Percentiles rank a stretch among this genome's conserved stretches.
These are phyloP conservation scores for Penicillium psychrosexuale DNA, from an alignment of 2,329 filamentous ascomycete species.

Conservation along the genomic window DNA sequence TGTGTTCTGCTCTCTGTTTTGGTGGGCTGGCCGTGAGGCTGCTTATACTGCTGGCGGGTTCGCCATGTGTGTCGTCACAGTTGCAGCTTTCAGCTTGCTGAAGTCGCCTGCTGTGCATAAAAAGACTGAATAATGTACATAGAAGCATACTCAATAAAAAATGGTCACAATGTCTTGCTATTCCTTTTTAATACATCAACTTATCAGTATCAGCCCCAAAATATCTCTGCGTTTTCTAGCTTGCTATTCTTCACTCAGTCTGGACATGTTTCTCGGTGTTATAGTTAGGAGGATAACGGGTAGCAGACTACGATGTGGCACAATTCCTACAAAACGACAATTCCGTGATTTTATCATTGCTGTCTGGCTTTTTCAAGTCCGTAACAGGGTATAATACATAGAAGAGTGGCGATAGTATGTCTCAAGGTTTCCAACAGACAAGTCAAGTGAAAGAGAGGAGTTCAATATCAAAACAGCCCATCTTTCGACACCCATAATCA, in stretches of 20 bases:
- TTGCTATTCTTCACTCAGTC: not conserved
- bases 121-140: not conserved
- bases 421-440: not conserved
- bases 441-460: not conserved
- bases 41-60: constrained; percentile 79
- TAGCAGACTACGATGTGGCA: not conserved
- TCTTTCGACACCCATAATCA: not conserved
- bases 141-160: not conserved
- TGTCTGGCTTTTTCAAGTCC: not conserved
- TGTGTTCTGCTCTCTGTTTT: constrained; percentile 91
- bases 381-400: constrained; percentile 11
- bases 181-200: not conserved
- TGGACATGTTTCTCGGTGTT: not conserved
- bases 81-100: constrained; percentile 67
- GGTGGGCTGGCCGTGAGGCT: constrained; percentile 89
- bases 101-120: constrained; percentile 54
- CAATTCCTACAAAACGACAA: not conserved
- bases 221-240: not conserved
- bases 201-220: not conserved
- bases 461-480: not conserved
- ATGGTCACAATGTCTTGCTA: not conserved
- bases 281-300: not conserved
- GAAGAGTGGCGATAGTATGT: constrained; percentile 15
- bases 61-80: constrained; percentile 73
- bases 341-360: not conserved